Evolutionary conservation across 805 yeast genomes (phyloP).

Genomic region (Metschnikowia kunwiensis): DNA sequence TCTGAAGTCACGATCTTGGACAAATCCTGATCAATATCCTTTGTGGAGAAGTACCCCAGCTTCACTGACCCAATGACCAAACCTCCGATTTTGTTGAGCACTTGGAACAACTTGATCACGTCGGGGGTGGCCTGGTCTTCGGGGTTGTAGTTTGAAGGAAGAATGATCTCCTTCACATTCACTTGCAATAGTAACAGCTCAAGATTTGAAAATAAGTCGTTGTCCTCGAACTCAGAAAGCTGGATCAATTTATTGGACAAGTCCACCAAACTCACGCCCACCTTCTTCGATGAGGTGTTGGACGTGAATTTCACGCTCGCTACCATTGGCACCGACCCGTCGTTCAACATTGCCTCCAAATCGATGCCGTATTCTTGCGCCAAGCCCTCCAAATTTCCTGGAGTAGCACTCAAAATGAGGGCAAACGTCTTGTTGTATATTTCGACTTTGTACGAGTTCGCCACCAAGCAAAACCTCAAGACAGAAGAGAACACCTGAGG

Average conservation of each 20-base stretch:
- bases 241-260: slow-evolving; percentile 65
- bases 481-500: slow-evolving; percentile 68
- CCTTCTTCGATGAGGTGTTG: slow-evolving; percentile 41
- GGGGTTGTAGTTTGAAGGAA: slow-evolving; percentile 45
- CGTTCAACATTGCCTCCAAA: slow-evolving; percentile 60
- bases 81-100: slow-evolving; percentile 71
- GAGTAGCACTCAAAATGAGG: slow-evolving; percentile 64
- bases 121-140: slow-evolving; percentile 46
- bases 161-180: slow-evolving; percentile 80
- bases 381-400: slow-evolving; percentile 75
- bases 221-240: slow-evolving; percentile 77
- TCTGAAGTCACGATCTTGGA: slow-evolving; percentile 54
- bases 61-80: slow-evolving; percentile 64
- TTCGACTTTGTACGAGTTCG: slow-evolving; percentile 73
- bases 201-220: slow-evolving; percentile 80
- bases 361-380: slow-evolving; percentile 37
- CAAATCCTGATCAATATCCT: slow-evolving; percentile 76
- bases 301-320: slow-evolving; percentile 37
- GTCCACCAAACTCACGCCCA: slow-evolving; percentile 82
- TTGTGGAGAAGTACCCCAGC: slow-evolving; percentile 54
- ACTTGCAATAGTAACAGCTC: slow-evolving; percentile 85
- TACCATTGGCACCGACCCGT: slow-evolving; percentile 39
- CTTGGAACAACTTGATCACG: slow-evolving; percentile 60
- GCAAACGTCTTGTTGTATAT: slow-evolving; percentile 70
- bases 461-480: slow-evolving; percentile 63